phyloP scores from a whole-genome alignment of 805 yeast species.

The Wickerhamomyces silvicola region DNA sequence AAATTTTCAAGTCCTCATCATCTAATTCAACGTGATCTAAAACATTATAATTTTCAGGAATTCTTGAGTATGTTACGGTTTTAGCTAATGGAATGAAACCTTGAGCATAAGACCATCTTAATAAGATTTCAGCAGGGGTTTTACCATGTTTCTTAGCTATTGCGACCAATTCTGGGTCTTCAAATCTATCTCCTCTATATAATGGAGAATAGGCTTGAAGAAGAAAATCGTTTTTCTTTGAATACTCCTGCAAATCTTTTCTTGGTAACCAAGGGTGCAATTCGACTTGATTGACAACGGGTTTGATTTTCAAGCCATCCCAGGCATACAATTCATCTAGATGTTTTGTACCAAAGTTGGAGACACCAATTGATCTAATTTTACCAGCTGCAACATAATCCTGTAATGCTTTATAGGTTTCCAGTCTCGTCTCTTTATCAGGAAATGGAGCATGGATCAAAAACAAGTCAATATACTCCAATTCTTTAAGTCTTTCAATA shows the following conservation, averaged over 20 bases:
- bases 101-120: conserved; percentile 66
- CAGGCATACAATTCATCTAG: conserved; percentile 53
- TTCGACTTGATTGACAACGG: conserved; percentile 74
- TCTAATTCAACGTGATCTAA: conserved; percentile 36
- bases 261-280: conserved; percentile 79
- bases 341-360: conserved; percentile 57
- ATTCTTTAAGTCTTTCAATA: conserved; percentile 38
- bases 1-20: conserved; percentile 29
- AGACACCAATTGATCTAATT: conserved; percentile 67
- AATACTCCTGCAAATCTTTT: conserved; percentile 52
- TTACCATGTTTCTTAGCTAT: conserved; percentile 43
- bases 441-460: conserved; percentile 58
- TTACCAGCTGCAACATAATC: conserved; percentile 54
- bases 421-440: conserved; percentile 42
- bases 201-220: conserved; percentile 80
- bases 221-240: conserved; percentile 45
- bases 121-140: conserved; percentile 52
- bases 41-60: conserved; percentile 48
- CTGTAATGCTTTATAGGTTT: conserved; percentile 66
- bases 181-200: conserved; percentile 49
- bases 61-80: conserved; percentile 44
- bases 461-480: conserved; percentile 61
- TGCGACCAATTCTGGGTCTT: conserved; percentile 42
- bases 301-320: conserved; percentile 44
- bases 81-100: conserved; percentile 71